phyloP scores from a whole-genome alignment of 2,329 filamentous ascomycete species.

The Penicillium verrucosum region DNA sequence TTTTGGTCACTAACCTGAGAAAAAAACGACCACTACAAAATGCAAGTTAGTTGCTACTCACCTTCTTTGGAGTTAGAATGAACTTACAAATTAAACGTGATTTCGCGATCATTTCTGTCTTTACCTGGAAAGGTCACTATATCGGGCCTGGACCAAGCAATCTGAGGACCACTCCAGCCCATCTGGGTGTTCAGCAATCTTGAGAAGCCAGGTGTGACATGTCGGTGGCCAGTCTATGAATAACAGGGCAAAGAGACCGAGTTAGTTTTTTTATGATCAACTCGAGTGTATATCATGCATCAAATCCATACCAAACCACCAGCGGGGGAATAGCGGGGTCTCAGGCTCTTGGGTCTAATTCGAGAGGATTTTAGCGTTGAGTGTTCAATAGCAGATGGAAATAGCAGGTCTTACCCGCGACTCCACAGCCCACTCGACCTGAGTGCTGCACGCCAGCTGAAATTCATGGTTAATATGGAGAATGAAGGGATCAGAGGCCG shows the following conservation, averaged over 20 bases:
- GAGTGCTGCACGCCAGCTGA: not conserved
- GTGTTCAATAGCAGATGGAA: not conserved
- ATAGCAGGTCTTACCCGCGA: not conserved
- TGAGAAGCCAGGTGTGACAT: not conserved
- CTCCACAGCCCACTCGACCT: not conserved
- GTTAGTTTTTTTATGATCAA: not conserved
- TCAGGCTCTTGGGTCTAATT: not conserved
- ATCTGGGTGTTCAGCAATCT: not conserved
- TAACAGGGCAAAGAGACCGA: not conserved
- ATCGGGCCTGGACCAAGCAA: not conserved
- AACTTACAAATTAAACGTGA: not conserved
- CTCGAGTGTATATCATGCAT: too few species aligned
- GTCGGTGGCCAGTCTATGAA: not conserved
- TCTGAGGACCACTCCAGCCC: not conserved
- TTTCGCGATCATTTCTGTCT: not conserved
- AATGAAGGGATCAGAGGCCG: not conserved
- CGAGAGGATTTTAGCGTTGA: not conserved
- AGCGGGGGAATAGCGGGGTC: not conserved
- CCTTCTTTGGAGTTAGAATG: not conserved
- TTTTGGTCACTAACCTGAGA: constrained; percentile 14
- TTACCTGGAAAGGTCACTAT: not conserved
- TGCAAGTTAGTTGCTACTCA: not conserved
- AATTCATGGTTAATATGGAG: not conserved
- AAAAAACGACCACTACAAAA: constrained; percentile 18
- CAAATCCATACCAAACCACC: not conserved